Evolutionary conservation across 805 yeast genomes (phyloP), one percentile per base, ranked within the genome.

Genomic region (Grigorovia yakushimaensis): DNA sequence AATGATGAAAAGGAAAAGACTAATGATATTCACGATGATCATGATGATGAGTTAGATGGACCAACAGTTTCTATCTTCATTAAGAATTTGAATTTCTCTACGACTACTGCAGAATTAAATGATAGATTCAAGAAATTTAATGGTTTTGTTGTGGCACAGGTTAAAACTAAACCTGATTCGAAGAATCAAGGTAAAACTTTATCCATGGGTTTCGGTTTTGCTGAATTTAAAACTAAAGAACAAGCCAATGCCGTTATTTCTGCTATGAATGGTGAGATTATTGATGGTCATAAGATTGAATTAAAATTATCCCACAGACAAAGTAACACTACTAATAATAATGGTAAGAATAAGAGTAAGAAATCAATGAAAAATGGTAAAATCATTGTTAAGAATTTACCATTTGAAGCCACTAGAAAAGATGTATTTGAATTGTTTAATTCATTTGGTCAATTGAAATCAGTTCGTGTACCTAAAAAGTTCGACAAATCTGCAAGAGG

Each of bases 121-220:
- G 74, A 75, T 1, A 66, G 78, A 17, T 89, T 93, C 74, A 77
- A 78, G 50, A 69, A 82, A 7, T 70, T 87, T 41, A 77, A 78
- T 19, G 98, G 98, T 0, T 93, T 85, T 62, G 77, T 83, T 13
- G 73, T 82, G 43, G 95, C 95, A 2, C 79, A 81, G 21, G 84
- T 93, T 47, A 87, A 87, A 60, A 84, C 84, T 23, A 91, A 89
- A 62, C 89, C 96, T 1, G 95, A 91, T 67, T 78, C 95, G 36
- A 86, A 81, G 66, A 76, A 78, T 50, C 61, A 76, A 2, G 83
- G 81, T 10, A 76, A 76, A 48, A 68, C 73, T n/a, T 73, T 81
- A 50, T 88, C 96, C 57, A 93, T 93, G 98, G 98, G 98, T 19
- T 93, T 88, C 60, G 98, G 98, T 1, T 93, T 93, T 68, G 96